Conservation (phyloP, 805 yeast genomes). For the Zygoascus tannicola region DNA sequence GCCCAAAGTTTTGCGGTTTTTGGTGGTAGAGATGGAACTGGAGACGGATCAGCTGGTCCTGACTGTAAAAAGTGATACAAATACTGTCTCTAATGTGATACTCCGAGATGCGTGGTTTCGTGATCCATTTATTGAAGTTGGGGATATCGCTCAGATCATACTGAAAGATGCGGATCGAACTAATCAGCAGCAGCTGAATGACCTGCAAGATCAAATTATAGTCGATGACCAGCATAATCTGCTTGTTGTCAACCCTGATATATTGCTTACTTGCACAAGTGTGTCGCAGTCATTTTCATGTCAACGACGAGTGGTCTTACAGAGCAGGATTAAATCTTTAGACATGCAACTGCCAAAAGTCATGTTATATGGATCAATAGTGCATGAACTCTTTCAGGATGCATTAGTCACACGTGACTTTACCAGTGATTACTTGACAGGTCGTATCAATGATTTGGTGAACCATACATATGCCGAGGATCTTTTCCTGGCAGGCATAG, state of each 20-base stretch:
- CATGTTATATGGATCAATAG: constrained; percentile 69
- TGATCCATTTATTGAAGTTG: constrained; percentile 12
- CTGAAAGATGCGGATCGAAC: not conserved
- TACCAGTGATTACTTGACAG: constrained; percentile 32
- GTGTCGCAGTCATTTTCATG: constrained; percentile 72
- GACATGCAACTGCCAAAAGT: constrained; percentile 52
- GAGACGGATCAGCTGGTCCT: constrained; percentile 2
- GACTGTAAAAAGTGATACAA: not conserved
- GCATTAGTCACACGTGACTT: constrained; percentile 37
- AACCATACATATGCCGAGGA: constrained; percentile 24
- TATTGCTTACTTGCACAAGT: constrained; percentile 69
- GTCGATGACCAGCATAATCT: constrained; percentile 50
- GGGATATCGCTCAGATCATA: constrained; percentile 22
- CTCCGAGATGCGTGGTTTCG: constrained; percentile 26
- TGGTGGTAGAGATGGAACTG: constrained; percentile 4
- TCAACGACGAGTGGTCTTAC: constrained; percentile 57
- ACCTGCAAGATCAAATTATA: constrained; percentile 27
- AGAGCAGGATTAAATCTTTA: constrained; percentile 43
- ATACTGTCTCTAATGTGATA: constrained; percentile 6
- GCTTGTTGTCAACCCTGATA: constrained; percentile 79
- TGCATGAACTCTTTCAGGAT: constrained; percentile 65
- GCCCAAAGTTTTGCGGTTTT: constrained; percentile 14
- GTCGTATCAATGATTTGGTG: constrained; percentile 23
- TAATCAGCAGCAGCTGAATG: constrained; percentile 7
- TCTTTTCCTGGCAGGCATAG: constrained; percentile 45